Conservation (phyloP, 208 protist species). For the Leishmania aethiopica region DNA sequence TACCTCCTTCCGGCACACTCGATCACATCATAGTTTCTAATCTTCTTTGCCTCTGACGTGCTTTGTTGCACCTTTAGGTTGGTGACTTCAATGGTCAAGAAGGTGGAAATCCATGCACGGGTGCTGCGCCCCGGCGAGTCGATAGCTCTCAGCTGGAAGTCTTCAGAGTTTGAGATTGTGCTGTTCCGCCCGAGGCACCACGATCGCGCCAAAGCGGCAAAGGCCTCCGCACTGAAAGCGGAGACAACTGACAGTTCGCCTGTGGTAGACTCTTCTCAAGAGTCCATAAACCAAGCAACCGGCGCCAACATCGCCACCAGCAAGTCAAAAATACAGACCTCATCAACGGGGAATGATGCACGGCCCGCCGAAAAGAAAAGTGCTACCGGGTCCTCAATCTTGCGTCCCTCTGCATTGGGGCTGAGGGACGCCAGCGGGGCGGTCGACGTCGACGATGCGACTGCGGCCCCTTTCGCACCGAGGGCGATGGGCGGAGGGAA, state of each 20-base stretch:
- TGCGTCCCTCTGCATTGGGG: neutral
- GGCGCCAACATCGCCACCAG: neutral
- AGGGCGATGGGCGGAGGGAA: neutral
- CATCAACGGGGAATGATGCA: neutral
- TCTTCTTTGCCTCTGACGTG: neutral
- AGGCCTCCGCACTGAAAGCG: conserved; percentile 4
- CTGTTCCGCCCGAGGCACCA: conserved; percentile 69
- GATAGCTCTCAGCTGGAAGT: conserved; percentile 51
- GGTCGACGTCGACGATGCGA: neutral
- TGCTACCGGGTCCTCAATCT: neutral
- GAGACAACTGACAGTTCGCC: neutral
- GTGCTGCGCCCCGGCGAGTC: conserved; percentile 71
- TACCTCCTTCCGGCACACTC: neutral
- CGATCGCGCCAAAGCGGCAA: conserved; percentile 12
- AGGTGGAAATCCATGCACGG: conserved; percentile 36
- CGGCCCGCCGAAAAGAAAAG: neutral
- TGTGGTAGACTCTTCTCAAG: conserved; percentile 8
- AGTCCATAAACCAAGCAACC: neutral
- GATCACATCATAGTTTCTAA: neutral
- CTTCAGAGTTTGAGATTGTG: conserved; percentile 74
- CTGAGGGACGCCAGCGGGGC: neutral
- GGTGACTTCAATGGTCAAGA: conserved; percentile 33
- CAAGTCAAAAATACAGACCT: neutral
- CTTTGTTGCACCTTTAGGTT: neutral
- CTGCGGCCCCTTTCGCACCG: neutral